Base-by-base conservation (phyloP, 352 stramenopile genomes). In the Elongisporangium prolatum region DNA sequence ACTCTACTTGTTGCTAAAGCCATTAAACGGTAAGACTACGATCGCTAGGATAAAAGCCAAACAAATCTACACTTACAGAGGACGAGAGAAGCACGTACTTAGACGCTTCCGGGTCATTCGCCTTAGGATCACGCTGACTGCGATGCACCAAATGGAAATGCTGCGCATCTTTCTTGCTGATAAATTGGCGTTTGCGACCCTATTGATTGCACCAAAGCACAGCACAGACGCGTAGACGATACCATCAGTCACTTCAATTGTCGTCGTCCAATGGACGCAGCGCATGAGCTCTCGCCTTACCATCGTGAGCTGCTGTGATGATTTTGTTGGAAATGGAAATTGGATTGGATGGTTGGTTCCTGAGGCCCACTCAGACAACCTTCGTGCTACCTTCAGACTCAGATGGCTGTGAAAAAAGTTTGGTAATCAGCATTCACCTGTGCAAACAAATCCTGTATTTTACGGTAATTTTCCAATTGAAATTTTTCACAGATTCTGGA, bases 71-170 rank as follows among this genome's bases (percentile, higher is more conserved):
- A 67, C 56, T 17, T 52, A 72, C 63, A 22, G 67, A 84, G 51
- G 82, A 84, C 9, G 80, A 89, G 6, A 93, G 71, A 51, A 95
- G 61, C 18, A 95, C 86, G 61, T 86, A 93, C 68, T 93, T 89
- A 64, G 86, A 93, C 17, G 86, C 86, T 14, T 89, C 69, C 0
- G 86, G 84, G 68, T 93, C 86, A 69, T 92, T 90, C 22, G 75
- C 74, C 54, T 78, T 79, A 11, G 86, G 84, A 65, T 95, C 86
- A 21, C 84, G 82, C 60, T 95, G 86, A 49, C 80, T 92, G 57
- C 86, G 86, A 52, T 95, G 86, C 61, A 95, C 83, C 47, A 95
- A 80, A 64, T 93, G 84, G 61, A 92, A 95, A 71, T 93, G 86
- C 57, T 93, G 84, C 58, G 84, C 84, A 7, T 68, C 84, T 67